phyloP scores from a whole-genome alignment of 768 basidiomycete species.

The Lactarius pseudohatsudake region DNA sequence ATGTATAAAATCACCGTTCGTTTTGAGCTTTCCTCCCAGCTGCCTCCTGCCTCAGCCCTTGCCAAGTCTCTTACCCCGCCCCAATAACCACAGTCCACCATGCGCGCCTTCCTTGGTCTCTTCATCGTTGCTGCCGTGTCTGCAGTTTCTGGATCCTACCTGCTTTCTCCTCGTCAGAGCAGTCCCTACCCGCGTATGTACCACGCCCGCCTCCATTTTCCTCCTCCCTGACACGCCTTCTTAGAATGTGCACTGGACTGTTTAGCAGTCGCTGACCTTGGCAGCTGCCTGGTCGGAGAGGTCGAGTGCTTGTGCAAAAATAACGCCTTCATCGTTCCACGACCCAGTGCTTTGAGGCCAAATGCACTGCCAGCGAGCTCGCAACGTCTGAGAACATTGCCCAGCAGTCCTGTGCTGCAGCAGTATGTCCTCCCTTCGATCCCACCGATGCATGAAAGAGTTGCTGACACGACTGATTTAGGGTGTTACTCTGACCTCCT shows the following conservation, averaged over 20 bases:
- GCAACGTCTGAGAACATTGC: slow-evolving; percentile 43
- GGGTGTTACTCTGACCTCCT: slow-evolving; percentile 27
- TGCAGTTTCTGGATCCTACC: slow-evolving; percentile 33
- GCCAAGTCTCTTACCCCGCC: slow-evolving; percentile 15
- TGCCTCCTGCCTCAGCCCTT: not conserved
- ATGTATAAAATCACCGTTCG: slow-evolving; percentile 6
- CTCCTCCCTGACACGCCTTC: slow-evolving; percentile 5
- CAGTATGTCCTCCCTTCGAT: slow-evolving; percentile 38
- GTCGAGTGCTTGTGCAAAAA: slow-evolving; percentile 58
- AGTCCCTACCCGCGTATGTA: slow-evolving; percentile 19
- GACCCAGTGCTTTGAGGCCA: slow-evolving; percentile 47
- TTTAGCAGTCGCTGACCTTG: slow-evolving; percentile 44
- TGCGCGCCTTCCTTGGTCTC: slow-evolving; percentile 52
- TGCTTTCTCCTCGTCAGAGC: slow-evolving; percentile 24
- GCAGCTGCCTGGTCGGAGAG: slow-evolving; percentile 49
- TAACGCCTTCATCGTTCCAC: slow-evolving; percentile 45
- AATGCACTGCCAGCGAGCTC: slow-evolving; percentile 52
- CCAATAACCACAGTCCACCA: slow-evolving; percentile 35
- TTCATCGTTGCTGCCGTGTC: slow-evolving; percentile 42
- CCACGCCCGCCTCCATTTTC: not conserved
- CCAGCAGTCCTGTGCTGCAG: slow-evolving; percentile 45
- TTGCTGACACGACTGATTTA: slow-evolving; percentile 2
- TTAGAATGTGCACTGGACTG: slow-evolving; percentile 56
- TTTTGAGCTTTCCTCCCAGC: too few relatives aligned
- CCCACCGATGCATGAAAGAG: not conserved